A percentile compares a stretch with the other conserved stretches of the same genome.
Conservation (phyloP, 768 basidiomycete genomes). For the Macrolepiota albuminosa region DNA sequence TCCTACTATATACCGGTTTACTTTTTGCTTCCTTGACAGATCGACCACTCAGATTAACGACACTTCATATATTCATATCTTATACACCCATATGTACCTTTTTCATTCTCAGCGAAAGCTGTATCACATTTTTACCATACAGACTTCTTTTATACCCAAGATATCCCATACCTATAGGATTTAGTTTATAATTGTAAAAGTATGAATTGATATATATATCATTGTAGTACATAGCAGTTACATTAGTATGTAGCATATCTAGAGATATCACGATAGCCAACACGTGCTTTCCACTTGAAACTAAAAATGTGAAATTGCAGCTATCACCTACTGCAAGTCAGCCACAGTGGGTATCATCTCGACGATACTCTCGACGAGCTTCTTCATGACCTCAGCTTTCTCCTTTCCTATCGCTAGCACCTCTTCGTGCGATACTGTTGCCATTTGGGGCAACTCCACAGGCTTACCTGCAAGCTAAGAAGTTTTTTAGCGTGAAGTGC, state of each 20-base stretch:
- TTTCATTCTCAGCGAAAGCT: too few species aligned
- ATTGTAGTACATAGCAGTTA: too few species aligned
- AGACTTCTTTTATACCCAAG: not conserved
- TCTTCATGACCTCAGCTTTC: slow-evolving; percentile 70
- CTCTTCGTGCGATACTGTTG: slow-evolving; percentile 73
- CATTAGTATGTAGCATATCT: too few species aligned
- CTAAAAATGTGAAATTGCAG: not conserved
- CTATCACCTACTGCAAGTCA: not conserved
- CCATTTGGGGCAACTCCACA: slow-evolving; percentile 32
- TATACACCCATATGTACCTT: too few species aligned
- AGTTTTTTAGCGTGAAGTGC: not conserved
- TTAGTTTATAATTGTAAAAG: too few species aligned
- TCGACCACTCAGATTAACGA: too few species aligned
- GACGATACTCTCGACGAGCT: slow-evolving; percentile 63
- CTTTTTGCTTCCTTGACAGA: too few species aligned
- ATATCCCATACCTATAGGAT: not conserved
- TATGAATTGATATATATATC: too few species aligned
- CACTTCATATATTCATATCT: too few species aligned
- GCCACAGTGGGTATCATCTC: slow-evolving; percentile 21
- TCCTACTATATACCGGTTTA: not conserved
- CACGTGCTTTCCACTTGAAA: too few species aligned
- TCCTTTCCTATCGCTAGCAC: slow-evolving; percentile 61
- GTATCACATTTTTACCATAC: not conserved
- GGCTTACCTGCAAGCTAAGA: slow-evolving; percentile 57
- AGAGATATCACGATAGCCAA: too few species aligned